Evolutionary conservation across 371 early-diverging fungal species (phyloP).

Genomic region (Apophysomyces elegans): DNA sequence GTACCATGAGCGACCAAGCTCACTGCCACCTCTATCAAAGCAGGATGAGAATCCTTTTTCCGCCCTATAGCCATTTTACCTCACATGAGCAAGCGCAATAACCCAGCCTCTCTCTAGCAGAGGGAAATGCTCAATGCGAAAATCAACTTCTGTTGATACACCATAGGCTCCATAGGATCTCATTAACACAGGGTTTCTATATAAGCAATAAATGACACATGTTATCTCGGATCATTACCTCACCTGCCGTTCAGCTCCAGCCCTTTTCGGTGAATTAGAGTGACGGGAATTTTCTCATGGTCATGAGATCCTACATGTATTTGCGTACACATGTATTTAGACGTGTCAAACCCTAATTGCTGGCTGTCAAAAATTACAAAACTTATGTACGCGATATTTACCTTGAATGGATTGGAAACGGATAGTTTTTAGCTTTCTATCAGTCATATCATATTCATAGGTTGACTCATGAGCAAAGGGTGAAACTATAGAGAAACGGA

Average conservation of each 20-base stretch:
- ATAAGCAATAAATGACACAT: not conserved
- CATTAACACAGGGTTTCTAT: conserved; percentile 71
- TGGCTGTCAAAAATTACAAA: not conserved
- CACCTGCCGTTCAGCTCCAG: conserved; percentile 55
- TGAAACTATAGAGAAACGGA: conserved; percentile 70
- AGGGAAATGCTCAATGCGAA: conserved; percentile 80
- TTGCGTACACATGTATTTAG: conserved; percentile 56
- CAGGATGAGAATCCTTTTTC: not conserved
- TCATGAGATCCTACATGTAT: conserved; percentile 56
- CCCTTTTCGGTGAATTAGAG: conserved; percentile 65
- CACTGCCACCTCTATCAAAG: conserved; percentile 75
- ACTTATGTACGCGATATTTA: conserved; percentile 21
- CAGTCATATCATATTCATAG: conserved; percentile 72
- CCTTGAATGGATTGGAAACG: conserved; percentile 58
- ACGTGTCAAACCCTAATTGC: conserved; percentile 53
- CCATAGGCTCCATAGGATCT: conserved; percentile 91
- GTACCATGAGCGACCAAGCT: conserved; percentile 82
- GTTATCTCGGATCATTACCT: not conserved
- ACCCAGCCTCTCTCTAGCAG: conserved; percentile 82
- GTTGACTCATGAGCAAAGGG: conserved; percentile 74
- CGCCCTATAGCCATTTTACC: conserved; percentile 42
- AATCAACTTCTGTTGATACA: conserved; percentile 75
- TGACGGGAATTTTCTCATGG: conserved; percentile 64
- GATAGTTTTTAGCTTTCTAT: conserved; percentile 46
- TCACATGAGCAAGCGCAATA: conserved; percentile 83